Evolutionary conservation across 2,329 filamentous ascomycete genomes (phyloP), one percentile per base, ranked within the genome.

Genomic region (Aspergillus pseudoglaucus): DNA sequence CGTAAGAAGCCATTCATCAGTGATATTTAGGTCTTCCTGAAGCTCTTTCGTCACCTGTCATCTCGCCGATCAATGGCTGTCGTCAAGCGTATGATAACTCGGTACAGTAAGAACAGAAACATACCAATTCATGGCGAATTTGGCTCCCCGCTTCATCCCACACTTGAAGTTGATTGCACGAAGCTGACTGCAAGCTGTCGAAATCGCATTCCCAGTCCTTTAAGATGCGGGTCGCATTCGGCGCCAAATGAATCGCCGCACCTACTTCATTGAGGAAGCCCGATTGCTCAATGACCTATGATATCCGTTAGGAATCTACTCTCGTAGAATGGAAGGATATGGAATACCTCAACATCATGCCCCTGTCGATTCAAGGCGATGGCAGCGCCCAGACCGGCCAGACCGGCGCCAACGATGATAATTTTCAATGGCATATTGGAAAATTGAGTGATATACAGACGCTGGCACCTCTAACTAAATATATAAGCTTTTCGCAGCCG

Each of bases 181-280:
- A 46, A 9, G 55, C 54, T 12, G 50, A 42, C 14, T 53, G 33
- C 3, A 57, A 39, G 41, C 50, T 51, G 8, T 55, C 49, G 2
- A 58, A 35, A 20, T 64, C 50, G 42, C 62, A 65, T 3, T 54
- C 62, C 59, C 61, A 62, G 20, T 52, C 45, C 33, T 54, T 49
- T 30, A 66, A 49, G 32, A 65, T 57, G 27, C 58, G 57, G 14
- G 53, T 58, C 3, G 61, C 63, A 45, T 67, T 67, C 0, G 64
- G 64, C 7, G 59, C 52, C 17, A 66, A 55, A n/a, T 59, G 54
- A 6, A 66, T 58, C 3, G 63, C 64, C 8, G 64, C 64, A 15
- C 64, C 64, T 7, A 65, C 57, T 49, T 67, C 63, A n/a, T 61
- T 62, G 10, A 56, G 54, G 46, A 66, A 66, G 10, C 54, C 40